A percentile compares a stretch with the other conserved stretches of the same genome.
These are phyloP conservation scores for Trifolium pratense DNA, from an alignment of 306 rosid genomes.

Conservation along the genomic window DNA sequence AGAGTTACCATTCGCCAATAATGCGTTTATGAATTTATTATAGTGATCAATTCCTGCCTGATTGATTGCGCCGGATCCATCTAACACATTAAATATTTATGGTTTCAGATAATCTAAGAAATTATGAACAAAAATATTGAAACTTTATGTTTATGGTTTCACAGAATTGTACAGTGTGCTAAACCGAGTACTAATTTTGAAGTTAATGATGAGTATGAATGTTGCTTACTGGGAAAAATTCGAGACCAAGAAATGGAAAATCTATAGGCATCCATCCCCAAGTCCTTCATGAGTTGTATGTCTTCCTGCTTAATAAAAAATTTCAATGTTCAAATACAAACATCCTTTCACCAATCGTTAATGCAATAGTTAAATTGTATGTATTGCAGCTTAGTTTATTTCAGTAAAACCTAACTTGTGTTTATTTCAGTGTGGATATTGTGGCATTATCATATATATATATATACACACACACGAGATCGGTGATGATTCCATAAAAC, in stretches of 20 bases:
- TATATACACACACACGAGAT: too few relatives aligned
- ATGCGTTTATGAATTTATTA: constrained; percentile 78
- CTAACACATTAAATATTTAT: constrained; percentile 46
- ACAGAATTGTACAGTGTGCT: background rate
- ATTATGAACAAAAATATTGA: background rate
- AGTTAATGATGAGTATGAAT: background rate
- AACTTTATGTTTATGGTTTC: background rate
- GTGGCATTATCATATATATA: too few relatives aligned
- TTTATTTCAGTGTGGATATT: too few relatives aligned
- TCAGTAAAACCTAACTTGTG: too few relatives aligned
- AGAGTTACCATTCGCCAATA: constrained; percentile 72
- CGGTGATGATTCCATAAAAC: too few relatives aligned
- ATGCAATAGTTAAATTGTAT: too few relatives aligned
- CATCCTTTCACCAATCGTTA: constrained; percentile 19
- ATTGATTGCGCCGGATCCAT: constrained; percentile 78
- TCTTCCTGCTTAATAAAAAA: constrained; percentile 60
- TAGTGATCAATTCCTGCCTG: constrained; percentile 84
- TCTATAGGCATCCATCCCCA: constrained; percentile 90
- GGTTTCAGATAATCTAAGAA: constrained; percentile 10
- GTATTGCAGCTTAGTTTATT: too few relatives aligned
- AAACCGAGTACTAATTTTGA: background rate
- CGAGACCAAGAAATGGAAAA: constrained; percentile 96
- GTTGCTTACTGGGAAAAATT: constrained; percentile 75
- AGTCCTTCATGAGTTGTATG: constrained; percentile 79
- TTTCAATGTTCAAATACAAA: constrained; percentile 1